Base-by-base conservation (phyloP, 2,329 filamentous ascomycete species). In the Cordyceps cateniannulata region DNA sequence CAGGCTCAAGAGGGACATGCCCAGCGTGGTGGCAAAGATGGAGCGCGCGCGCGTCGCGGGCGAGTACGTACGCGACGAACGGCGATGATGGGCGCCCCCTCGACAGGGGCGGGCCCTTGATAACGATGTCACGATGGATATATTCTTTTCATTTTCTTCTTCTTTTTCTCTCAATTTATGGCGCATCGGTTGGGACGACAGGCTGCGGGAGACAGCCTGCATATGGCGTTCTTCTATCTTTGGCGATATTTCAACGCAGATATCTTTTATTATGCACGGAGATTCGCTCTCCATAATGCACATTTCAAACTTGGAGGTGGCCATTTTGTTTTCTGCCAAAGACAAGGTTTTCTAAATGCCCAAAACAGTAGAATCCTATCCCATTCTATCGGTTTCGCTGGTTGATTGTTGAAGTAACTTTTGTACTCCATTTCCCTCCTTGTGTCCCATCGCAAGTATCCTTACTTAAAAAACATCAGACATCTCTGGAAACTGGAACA, bases 1-100 rank as follows among this genome's bases (percentile, higher is more conserved):
- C 3, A 71, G 77, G 64, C 65, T 87, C 61, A 85, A 85, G 75
- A 78, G 77, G 66, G 81, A 82, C 40, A 82, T 88, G 81, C 83
- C 85, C 18, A 78, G 82, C 22, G 81, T 82, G 3, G 83, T 85
- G 67, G 85, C 85, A 59, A 82, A 79, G 71, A 86, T 87, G 81
- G 85, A 87, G 76, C 78, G 85, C 71, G 85, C 85, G 61, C 76
- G 81, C 63, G 78, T 81, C 18, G 85, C 84, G 24, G 82, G 80
- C 18, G 78, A 82, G 65, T 86, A 86, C 69, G 82, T 84, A 8
- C 53, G 51, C 45, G 52, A 61, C 18, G 52, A 18, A 35, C 45
- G 25, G 47, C 57, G 59, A 61, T 40, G 18, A 12, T 57, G 35
- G 42, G 7, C 18, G 10, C 18, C 25, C n/a, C 42, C 18, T 18